Percentiles rank a stretch among this genome's conserved stretches.
phyloP scores from a whole-genome alignment of 108 stramenopile species.

The Conticribra weissflogii region DNA sequence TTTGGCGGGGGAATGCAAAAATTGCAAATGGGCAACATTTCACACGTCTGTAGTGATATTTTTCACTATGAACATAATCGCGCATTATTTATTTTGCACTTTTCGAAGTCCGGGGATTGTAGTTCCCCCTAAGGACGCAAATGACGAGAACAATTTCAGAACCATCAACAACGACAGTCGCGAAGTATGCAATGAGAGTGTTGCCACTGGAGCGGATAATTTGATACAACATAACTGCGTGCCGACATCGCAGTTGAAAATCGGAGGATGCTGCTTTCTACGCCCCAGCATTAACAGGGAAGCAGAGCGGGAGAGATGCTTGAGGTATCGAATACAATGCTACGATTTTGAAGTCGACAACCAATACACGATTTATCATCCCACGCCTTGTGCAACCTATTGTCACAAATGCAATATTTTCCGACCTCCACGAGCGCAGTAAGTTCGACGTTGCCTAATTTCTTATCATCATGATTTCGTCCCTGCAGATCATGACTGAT shows the following conservation, averaged over 20 bases:
- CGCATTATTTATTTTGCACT: conserved; percentile 53
- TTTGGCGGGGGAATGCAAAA: not conserved
- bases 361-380: conserved; percentile 35
- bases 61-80: conserved; percentile 64
- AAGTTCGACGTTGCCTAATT: not conserved
- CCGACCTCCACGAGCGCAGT: conserved; percentile 79
- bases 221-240: not conserved
- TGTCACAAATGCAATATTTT: conserved; percentile 64
- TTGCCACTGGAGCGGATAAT: not conserved
- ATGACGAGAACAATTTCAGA: not conserved
- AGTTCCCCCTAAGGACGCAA: not conserved
- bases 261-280: conserved; percentile 36
- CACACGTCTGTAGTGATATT: conserved; percentile 57
- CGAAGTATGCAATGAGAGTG: not conserved
- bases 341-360: not conserved
- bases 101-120: conserved; percentile 75
- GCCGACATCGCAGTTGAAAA: not conserved
- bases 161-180: not conserved
- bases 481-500: not conserved
- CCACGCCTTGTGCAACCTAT: conserved; percentile 39
- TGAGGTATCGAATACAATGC: conserved; percentile 13
- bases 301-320: conserved; percentile 11
- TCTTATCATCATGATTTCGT: not conserved
- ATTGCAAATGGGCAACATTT: conserved; percentile 31
- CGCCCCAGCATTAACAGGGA: conserved; percentile 2